A percentile compares a stretch with the other conserved stretches of the same genome.
phyloP scores from a whole-genome alignment of 352 stramenopile species.

The Phytophthora ohioensis region DNA sequence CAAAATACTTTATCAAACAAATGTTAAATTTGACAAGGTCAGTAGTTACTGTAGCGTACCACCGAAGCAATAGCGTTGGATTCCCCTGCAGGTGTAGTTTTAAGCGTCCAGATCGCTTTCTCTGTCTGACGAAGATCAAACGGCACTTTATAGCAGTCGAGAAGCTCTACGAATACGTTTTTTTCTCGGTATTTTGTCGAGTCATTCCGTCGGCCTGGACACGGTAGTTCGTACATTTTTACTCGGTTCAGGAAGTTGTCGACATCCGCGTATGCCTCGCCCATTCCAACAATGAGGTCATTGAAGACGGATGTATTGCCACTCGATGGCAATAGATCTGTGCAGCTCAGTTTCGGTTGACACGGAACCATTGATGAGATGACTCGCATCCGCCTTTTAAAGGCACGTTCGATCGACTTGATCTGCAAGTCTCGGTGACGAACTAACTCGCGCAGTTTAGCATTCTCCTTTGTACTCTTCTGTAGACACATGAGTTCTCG shows the following conservation, averaged over 20 bases:
- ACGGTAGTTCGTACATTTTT: slow-evolving; percentile 19
- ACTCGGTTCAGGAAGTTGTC: slow-evolving; percentile 10
- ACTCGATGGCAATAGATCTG: no score
- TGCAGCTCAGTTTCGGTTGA: no score
- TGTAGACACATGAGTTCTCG: not conserved
- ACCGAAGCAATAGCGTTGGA: not conserved
- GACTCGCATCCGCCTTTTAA: slow-evolving; percentile 9
- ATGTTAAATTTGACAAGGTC: not conserved
- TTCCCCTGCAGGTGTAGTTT: not conserved
- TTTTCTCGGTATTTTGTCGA: not conserved
- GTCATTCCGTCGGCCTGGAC: slow-evolving; percentile 10
- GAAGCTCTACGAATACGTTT: slow-evolving; percentile 13
- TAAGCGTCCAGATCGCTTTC: slow-evolving; percentile 8
- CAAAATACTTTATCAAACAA: not conserved
- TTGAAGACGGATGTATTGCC: no score
- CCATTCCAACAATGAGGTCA: slow-evolving; percentile 15
- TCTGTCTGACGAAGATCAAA: slow-evolving; percentile 16
- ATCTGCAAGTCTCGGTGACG: not conserved
- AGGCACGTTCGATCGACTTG: slow-evolving; percentile 9
- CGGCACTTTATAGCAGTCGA: slow-evolving; percentile 17
- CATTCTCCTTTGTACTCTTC: slow-evolving; percentile 20
- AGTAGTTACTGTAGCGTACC: slow-evolving; percentile 2
- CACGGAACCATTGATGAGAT: no score
- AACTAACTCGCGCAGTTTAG: slow-evolving; percentile 4
- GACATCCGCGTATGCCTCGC: slow-evolving; percentile 11